Conservation (phyloP, 345 rosid genomes). For the Salix brachista region DNA sequence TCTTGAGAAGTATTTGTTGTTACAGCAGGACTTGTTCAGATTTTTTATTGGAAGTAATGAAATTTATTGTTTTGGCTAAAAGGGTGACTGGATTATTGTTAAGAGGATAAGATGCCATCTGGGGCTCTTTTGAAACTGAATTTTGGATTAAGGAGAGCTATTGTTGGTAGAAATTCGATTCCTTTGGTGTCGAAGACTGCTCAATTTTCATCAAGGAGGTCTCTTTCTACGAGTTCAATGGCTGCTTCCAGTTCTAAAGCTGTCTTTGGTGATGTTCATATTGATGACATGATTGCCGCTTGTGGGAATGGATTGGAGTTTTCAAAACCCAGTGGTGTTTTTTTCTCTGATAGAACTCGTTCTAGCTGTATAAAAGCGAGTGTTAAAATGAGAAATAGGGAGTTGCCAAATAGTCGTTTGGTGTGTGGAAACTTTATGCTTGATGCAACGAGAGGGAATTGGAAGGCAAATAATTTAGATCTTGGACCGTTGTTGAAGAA, state of each 20-base stretch:
- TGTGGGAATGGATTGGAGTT: slow-evolving; percentile 54
- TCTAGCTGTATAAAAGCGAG: slow-evolving; percentile 39
- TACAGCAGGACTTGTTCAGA: background rate
- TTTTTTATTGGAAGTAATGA: slow-evolving; percentile 20
- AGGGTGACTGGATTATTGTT: slow-evolving; percentile 13
- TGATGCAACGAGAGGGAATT: slow-evolving; percentile 31
- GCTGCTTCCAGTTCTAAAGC: slow-evolving; percentile 68
- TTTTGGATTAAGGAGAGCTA: slow-evolving; percentile 37
- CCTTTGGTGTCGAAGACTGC: slow-evolving; percentile 17
- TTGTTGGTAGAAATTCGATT: slow-evolving; percentile 21
- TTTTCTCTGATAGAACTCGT: slow-evolving; percentile 40
- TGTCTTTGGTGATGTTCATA: slow-evolving; percentile 56
- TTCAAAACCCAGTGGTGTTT: slow-evolving; percentile 51
- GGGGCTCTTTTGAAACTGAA: slow-evolving; percentile 45
- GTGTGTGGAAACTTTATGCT: slow-evolving; percentile 37
- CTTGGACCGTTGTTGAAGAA: slow-evolving; percentile 33
- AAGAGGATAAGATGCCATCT: slow-evolving; percentile 52
- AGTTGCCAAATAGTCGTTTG: slow-evolving; percentile 29
- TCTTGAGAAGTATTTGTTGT: background rate
- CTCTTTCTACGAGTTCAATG: slow-evolving; percentile 40
- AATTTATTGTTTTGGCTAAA: background rate
- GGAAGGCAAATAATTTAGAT: slow-evolving; percentile 18
- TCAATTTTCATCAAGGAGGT: slow-evolving; percentile 16
- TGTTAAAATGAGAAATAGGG: slow-evolving; percentile 45
- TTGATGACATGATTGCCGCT: slow-evolving; percentile 54